Conservation (phyloP, 176 grass and related monocot species). For the Oryza meridionalis region DNA sequence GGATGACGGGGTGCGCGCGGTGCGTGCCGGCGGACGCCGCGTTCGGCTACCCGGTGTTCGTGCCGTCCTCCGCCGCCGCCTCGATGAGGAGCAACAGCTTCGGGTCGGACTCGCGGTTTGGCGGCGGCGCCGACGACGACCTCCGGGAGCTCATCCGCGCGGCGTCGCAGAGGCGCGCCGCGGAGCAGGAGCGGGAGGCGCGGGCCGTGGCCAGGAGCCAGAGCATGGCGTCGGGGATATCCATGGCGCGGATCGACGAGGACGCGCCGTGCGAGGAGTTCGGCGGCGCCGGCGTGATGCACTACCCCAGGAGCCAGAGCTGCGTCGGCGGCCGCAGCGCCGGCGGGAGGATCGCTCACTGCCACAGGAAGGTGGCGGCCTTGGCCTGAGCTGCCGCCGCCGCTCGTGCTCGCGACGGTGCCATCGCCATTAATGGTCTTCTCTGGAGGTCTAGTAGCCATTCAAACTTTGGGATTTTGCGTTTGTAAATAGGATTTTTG, state of each 20-base stretch:
- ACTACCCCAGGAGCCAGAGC: constrained; percentile 45
- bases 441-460: neutral
- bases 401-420: neutral
- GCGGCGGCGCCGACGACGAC: constrained; percentile 33
- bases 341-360: constrained; percentile 20
- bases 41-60: constrained; percentile 62
- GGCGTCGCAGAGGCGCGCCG: constrained; percentile 37
- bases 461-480: neutral
- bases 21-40: constrained; percentile 49
- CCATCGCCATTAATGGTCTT: neutral
- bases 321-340: constrained; percentile 22
- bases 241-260: constrained; percentile 62
- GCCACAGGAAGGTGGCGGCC: constrained; percentile 8
- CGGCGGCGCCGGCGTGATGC: constrained; percentile 1
- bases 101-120: neutral
- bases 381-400: constrained; percentile 26
- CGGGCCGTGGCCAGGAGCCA: constrained; percentile 47
- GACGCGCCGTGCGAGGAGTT: constrained; percentile 58
- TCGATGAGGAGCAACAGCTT: constrained; percentile 38
- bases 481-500: constrained; percentile 13
- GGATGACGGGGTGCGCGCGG: constrained; percentile 52
- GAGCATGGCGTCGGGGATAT: constrained; percentile 39
- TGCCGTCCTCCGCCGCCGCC: neutral
- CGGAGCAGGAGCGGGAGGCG: neutral
- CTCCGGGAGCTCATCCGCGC: constrained; percentile 55